These are phyloP conservation scores for Pythium periplocum DNA, from an alignment of 352 stramenopile species.

Conservation along the genomic window DNA sequence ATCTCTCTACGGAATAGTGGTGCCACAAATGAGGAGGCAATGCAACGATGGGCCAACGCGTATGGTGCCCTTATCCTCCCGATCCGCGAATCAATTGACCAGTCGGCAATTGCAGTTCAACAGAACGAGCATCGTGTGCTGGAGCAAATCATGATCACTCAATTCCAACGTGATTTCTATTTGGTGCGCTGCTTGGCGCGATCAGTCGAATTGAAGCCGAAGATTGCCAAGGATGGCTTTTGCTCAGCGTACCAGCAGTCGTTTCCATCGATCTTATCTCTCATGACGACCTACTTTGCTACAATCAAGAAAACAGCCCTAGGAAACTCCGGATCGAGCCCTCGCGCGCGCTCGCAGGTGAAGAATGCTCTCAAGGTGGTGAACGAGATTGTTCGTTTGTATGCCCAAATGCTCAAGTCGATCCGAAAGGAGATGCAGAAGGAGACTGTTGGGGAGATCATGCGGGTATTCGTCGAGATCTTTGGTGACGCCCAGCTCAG, in stretches of 20 bases:
- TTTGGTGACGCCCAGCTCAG: conserved; percentile 74
- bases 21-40: conserved; percentile 19
- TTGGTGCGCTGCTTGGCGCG: conserved; percentile 60
- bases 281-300: conserved; percentile 68
- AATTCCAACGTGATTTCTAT: conserved; percentile 67
- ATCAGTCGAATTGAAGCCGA: conserved; percentile 70
- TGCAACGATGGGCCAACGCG: conserved; percentile 44
- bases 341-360: conserved; percentile 22
- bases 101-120: conserved; percentile 59
- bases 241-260: conserved; percentile 51
- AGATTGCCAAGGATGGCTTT: conserved; percentile 70
- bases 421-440: conserved; percentile 83
- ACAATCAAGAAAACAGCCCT: conserved; percentile 48
- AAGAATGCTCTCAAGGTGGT: conserved; percentile 67
- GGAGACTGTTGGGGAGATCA: conserved; percentile 60
- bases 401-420: conserved; percentile 72
- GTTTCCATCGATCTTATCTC: conserved; percentile 50
- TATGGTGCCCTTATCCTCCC: conserved; percentile 58
- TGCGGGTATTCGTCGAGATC: conserved; percentile 74
- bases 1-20: conserved; percentile 46
- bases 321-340: conserved; percentile 18
- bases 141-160: conserved; percentile 53
- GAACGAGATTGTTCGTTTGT: conserved; percentile 76
- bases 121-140: conserved; percentile 71
- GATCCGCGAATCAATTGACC: conserved; percentile 65